Conservation (phyloP, 352 stramenopile species). For the Pythium scleroteichum region DNA sequence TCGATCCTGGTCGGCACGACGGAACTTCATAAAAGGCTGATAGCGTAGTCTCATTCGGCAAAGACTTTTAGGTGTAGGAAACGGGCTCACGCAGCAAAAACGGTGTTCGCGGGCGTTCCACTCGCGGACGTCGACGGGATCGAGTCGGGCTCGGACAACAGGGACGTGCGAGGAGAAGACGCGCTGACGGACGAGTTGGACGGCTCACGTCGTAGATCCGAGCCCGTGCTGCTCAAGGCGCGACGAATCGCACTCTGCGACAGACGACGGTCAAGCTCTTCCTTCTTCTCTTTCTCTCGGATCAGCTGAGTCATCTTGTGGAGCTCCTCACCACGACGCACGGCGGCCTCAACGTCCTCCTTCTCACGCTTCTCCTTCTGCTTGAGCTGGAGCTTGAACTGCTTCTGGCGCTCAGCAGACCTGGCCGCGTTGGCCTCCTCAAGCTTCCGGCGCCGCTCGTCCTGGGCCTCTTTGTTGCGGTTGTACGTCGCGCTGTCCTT, state of each 20-base stretch:
- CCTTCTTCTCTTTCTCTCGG: conserved; percentile 29
- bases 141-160: conserved; percentile 25
- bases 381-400: conserved; percentile 45
- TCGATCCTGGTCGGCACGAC: conserved; percentile 4
- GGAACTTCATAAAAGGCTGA: neutral
- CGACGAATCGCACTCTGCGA: conserved; percentile 18
- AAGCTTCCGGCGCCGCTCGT: conserved; percentile 67
- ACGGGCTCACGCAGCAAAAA: neutral
- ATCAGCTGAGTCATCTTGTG: conserved; percentile 44
- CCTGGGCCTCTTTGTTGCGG: conserved; percentile 50
- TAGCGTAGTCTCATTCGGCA: neutral
- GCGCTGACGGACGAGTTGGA: conserved; percentile 11
- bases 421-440: conserved; percentile 61
- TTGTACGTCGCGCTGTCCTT: conserved; percentile 41
- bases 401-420: conserved; percentile 56
- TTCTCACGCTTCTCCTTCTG: conserved; percentile 49
- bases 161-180: conserved; percentile 24
- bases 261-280: conserved; percentile 10
- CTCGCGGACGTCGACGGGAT: conserved; percentile 9
- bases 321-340: conserved; percentile 53
- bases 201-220: neutral
- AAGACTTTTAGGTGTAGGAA: too few species aligned
- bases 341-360: conserved; percentile 41
- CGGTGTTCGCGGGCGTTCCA: conserved; percentile 6
- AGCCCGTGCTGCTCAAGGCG: conserved; percentile 13